These are phyloP conservation scores for Ceriops decandra DNA, from an alignment of 345 rosid species.

Conservation along the genomic window DNA sequence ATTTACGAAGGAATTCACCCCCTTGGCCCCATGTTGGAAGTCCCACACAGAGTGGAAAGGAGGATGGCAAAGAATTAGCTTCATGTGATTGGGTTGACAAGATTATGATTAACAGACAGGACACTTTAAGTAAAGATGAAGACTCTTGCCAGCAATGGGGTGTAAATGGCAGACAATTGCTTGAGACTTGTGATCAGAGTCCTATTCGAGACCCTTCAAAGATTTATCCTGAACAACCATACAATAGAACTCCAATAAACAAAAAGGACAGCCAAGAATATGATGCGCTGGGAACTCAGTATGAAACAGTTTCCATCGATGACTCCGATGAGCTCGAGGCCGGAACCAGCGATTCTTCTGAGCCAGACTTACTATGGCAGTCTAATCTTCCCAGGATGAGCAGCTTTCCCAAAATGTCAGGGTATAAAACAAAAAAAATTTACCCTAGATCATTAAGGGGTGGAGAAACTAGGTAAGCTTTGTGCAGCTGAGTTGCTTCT, in stretches of 20 bases:
- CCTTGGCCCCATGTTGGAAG: slow-evolving; percentile 16
- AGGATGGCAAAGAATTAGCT: slow-evolving; percentile 22
- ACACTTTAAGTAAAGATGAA: slow-evolving; percentile 12
- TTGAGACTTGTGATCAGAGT: slow-evolving; percentile 28
- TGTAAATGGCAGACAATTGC: slow-evolving; percentile 36
- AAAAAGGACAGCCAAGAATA: slow-evolving; percentile 45
- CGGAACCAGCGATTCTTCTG: slow-evolving; percentile 49
- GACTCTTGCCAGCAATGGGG: slow-evolving; percentile 26
- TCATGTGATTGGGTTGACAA: slow-evolving; percentile 31
- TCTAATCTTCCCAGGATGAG: slow-evolving; percentile 42
- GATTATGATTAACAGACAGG: slow-evolving; percentile 27
- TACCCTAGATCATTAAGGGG: slow-evolving; percentile 9
- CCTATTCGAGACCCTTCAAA: slow-evolving; percentile 30
- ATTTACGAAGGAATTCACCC: slow-evolving; percentile 16
- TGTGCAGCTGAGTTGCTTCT: not conserved
- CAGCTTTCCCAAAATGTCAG: slow-evolving; percentile 36
- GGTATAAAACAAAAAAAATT: slow-evolving; percentile 32
- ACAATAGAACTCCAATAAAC: slow-evolving; percentile 21
- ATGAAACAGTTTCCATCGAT: slow-evolving; percentile 27
- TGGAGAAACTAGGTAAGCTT: slow-evolving; percentile 38
- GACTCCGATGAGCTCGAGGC: slow-evolving; percentile 32
- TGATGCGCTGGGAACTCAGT: slow-evolving; percentile 40
- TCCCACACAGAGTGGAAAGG: slow-evolving; percentile 21
- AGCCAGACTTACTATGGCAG: slow-evolving; percentile 58
- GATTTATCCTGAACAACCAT: slow-evolving; percentile 39